phyloP scores from a whole-genome alignment of 176 grass and related monocot genomes.

The Oryza meyeriana region DNA sequence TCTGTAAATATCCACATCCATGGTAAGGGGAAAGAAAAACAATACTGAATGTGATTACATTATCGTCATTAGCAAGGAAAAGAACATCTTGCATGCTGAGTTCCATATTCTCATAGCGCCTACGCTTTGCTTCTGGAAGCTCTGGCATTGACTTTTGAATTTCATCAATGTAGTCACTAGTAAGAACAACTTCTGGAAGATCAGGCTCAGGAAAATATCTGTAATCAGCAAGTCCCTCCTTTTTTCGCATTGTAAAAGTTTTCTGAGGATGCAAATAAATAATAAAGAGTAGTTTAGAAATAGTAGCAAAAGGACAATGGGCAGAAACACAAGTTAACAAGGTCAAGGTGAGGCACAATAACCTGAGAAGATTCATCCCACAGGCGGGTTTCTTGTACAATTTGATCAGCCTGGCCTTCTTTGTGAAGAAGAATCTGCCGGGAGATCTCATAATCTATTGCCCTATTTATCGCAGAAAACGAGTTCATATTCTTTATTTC shows the following conservation, averaged over 20 bases:
- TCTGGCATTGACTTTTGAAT: slow-evolving; percentile 74
- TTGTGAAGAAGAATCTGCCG: slow-evolving; percentile 82
- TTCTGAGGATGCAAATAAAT: slow-evolving; percentile 51
- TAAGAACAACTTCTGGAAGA: slow-evolving; percentile 87
- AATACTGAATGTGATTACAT: slow-evolving; percentile 45
- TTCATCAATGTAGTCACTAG: slow-evolving; percentile 62
- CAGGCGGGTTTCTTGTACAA: slow-evolving; percentile 94
- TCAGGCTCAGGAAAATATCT: slow-evolving; percentile 99
- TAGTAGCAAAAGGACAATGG: slow-evolving; percentile 18
- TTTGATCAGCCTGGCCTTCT: slow-evolving; percentile 67
- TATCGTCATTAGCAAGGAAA: slow-evolving; percentile 90
- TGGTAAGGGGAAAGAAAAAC: slow-evolving; percentile 14
- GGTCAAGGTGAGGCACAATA: neutral
- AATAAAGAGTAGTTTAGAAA: slow-evolving; percentile 23
- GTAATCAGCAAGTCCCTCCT: slow-evolving; percentile 93
- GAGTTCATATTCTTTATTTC: slow-evolving; percentile 99
- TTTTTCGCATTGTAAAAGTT: slow-evolving; percentile 97
- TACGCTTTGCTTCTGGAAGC: slow-evolving; percentile 92
- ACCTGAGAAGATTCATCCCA: slow-evolving; percentile 95
- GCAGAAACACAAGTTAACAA: neutral
- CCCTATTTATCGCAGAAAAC: slow-evolving; percentile 85
- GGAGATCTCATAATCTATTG: slow-evolving; percentile 87
- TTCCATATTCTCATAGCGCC: slow-evolving; percentile 84
- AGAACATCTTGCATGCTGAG: slow-evolving; percentile 97
- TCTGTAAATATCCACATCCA: neutral